phyloP scores from a whole-genome alignment of 163 green algal genomes.

The Smithsoniella earleae region DNA sequence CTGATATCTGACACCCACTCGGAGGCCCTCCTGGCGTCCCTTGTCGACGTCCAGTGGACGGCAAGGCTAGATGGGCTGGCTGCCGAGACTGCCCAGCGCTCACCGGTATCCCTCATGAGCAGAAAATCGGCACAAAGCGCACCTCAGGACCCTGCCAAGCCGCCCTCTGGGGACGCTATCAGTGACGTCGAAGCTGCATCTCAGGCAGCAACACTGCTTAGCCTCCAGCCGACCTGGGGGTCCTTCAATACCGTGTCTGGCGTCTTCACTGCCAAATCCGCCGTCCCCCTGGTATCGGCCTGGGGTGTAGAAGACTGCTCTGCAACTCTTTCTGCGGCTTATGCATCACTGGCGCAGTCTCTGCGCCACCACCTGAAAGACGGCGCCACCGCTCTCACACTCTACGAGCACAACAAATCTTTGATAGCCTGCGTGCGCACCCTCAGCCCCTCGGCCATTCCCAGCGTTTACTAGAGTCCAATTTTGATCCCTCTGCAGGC shows the following conservation, averaged over 20 bases:
- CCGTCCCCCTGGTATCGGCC: not conserved
- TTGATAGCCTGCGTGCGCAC: not conserved
- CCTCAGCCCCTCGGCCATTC: not conserved
- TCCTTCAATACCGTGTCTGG: not conserved
- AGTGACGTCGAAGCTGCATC: not conserved
- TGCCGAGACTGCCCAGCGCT: not conserved
- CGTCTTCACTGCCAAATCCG: slow-evolving; percentile 8
- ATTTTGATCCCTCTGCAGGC: not conserved
- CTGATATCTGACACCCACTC: not conserved
- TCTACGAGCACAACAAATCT: slow-evolving; percentile 1
- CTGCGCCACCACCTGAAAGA: not conserved
- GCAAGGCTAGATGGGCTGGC: not conserved
- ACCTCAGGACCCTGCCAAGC: not conserved
- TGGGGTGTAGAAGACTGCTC: slow-evolving; percentile 27
- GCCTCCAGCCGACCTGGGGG: too few species aligned
- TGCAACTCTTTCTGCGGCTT: slow-evolving; percentile 1
- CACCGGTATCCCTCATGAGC: not conserved
- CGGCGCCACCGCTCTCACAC: not conserved
- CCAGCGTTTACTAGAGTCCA: not conserved
- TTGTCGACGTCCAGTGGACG: not conserved
- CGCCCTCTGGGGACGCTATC: not conserved
- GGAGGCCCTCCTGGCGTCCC: not conserved
- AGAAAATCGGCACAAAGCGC: not conserved
- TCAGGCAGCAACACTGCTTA: not conserved
- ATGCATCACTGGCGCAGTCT: not conserved